Evolutionary conservation across 2,329 filamentous ascomycete species (phyloP).

Genomic region (Hypoxylon sp.): DNA sequence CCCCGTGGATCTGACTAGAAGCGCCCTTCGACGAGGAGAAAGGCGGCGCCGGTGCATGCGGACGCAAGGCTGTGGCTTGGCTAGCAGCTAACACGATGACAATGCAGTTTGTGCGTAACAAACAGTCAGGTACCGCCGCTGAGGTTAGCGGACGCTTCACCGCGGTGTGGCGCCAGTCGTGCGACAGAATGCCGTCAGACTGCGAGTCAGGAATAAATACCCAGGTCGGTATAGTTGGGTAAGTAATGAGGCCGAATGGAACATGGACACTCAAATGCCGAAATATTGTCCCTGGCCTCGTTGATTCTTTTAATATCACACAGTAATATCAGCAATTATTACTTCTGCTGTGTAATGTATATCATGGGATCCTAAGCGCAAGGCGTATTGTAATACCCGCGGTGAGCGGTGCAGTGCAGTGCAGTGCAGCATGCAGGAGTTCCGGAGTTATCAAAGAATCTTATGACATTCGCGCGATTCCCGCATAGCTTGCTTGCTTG

Average conservation of each 20-base stretch:
- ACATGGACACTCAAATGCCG: neutral
- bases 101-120: constrained; percentile 9
- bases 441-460: constrained; percentile 35
- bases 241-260: neutral
- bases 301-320: neutral
- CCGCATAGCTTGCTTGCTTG: constrained; percentile 13
- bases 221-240: neutral
- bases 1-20: no score
- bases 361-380: constrained; percentile 19
- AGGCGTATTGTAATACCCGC: constrained; percentile 17
- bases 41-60: constrained; percentile 15
- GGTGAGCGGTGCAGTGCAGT: constrained; percentile 3
- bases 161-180: constrained; percentile 18
- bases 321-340: constrained; percentile 5
- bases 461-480: constrained; percentile 27
- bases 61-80: constrained; percentile 34
- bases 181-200: constrained; percentile 18
- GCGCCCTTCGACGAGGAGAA: neutral
- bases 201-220: neutral
- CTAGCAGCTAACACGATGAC: constrained; percentile 18
- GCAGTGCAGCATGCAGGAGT: constrained; percentile 4
- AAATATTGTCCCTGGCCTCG: neutral
- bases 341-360: constrained; percentile 19
- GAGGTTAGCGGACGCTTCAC: constrained; percentile 20
- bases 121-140: constrained; percentile 3